A percentile compares a stretch with the other conserved stretches of the same genome.
Evolutionary conservation across 805 yeast genomes (phyloP).

Genomic region (Myxozyma udenii): DNA sequence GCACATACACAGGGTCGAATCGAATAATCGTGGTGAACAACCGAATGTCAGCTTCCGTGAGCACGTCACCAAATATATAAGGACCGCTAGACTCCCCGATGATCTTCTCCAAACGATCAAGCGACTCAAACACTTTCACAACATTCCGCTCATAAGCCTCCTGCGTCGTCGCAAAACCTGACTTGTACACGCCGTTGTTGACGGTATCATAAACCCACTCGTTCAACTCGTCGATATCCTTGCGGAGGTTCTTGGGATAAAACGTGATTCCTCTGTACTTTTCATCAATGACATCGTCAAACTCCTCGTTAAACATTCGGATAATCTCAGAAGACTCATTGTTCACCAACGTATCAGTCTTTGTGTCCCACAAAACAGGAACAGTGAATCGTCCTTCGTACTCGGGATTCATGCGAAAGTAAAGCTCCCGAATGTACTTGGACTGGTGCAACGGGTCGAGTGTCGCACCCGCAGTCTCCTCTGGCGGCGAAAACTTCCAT

Average conservation of each 20-base stretch:
- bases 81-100: conserved; percentile 44
- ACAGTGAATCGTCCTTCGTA: conserved; percentile 86
- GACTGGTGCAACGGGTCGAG: conserved; percentile 60
- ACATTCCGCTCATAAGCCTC: conserved; percentile 75
- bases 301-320: conserved; percentile 75
- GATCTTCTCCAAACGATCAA: conserved; percentile 67
- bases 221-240: conserved; percentile 71
- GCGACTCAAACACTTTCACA: conserved; percentile 55
- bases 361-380: conserved; percentile 89
- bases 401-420: conserved; percentile 69
- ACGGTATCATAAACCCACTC: conserved; percentile 78
- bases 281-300: conserved; percentile 47
- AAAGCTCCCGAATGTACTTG: conserved; percentile 63
- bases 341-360: conserved; percentile 77
- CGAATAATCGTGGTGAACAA: conserved; percentile 83
- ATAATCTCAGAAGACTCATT: conserved; percentile 90
- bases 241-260: conserved; percentile 55
- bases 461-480: conserved; percentile 49
- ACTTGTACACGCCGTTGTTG: conserved; percentile 89
- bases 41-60: conserved; percentile 90
- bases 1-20: conserved; percentile 90
- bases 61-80: conserved; percentile 57
- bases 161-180: conserved; percentile 85
- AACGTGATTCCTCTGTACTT: conserved; percentile 54
- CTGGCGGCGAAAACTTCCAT: conserved; percentile 71